Evolutionary conservation across 2,329 filamentous ascomycete genomes (phyloP).

Genomic region (Paecilomyces fulvus): DNA sequence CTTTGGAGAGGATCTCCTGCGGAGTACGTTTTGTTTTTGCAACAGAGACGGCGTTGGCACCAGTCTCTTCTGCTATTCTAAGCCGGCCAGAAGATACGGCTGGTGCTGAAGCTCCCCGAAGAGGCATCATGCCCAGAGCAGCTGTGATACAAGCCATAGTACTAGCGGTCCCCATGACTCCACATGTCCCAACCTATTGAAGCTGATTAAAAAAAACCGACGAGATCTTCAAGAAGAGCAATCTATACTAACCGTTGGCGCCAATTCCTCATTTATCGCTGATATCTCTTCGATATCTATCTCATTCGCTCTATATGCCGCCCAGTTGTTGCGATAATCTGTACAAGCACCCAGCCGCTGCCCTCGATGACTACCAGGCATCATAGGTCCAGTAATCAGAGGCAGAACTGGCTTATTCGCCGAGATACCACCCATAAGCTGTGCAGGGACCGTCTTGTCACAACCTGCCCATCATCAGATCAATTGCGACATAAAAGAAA

Average conservation of each 20-base stretch:
- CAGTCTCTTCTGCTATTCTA: slow-evolving; percentile 48
- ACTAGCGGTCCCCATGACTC: slow-evolving; percentile 51
- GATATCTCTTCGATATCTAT: slow-evolving; percentile 66
- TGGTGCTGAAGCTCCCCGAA: slow-evolving; percentile 45
- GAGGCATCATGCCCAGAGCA: slow-evolving; percentile 46
- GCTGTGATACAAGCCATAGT: slow-evolving; percentile 49
- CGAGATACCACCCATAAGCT: slow-evolving; percentile 67
- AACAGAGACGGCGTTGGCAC: slow-evolving; percentile 40
- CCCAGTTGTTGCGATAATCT: slow-evolving; percentile 68
- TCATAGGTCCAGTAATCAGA: slow-evolving; percentile 65
- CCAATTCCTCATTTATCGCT: slow-evolving; percentile 62
- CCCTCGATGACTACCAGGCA: slow-evolving; percentile 60
- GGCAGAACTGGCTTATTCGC: slow-evolving; percentile 64
- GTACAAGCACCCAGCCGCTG: slow-evolving; percentile 63
- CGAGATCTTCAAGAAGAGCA: not conserved
- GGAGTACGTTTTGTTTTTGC: slow-evolving; percentile 32
- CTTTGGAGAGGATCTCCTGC: slow-evolving; percentile 37
- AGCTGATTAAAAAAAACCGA: no score
- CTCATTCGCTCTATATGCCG: slow-evolving; percentile 54
- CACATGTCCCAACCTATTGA: slow-evolving; percentile 46
- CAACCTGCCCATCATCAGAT: slow-evolving; percentile 44
- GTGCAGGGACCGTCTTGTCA: slow-evolving; percentile 66
- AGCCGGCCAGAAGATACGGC: slow-evolving; percentile 46
- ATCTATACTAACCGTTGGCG: slow-evolving; percentile 50
- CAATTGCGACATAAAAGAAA: not conserved